Evolutionary conservation across 345 rosid species (phyloP).

Genomic region (Bruguiera gymnorhiza): DNA sequence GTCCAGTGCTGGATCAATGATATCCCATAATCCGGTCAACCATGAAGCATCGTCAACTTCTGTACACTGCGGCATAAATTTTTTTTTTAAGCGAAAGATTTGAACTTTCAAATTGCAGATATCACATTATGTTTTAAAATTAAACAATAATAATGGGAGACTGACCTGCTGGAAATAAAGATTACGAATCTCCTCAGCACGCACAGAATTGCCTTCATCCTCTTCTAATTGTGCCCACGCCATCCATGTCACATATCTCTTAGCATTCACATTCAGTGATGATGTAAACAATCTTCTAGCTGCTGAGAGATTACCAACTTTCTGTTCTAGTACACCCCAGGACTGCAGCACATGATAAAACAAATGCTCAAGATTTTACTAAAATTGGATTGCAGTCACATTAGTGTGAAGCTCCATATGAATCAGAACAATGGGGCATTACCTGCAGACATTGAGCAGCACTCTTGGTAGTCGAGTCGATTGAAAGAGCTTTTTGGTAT

Average conservation of each 20-base stretch:
- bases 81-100: too few relatives aligned
- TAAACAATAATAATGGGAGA: constrained; percentile 23
- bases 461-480: constrained; percentile 66
- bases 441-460: constrained; percentile 95
- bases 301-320: constrained; percentile 76
- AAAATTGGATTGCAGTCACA: not conserved
- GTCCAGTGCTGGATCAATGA: constrained; percentile 84
- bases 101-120: too few relatives aligned
- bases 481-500: constrained; percentile 73
- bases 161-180: constrained; percentile 93
- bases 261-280: constrained; percentile 71
- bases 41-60: constrained; percentile 91
- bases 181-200: constrained; percentile 92
- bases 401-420: not conserved
- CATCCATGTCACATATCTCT: constrained; percentile 92
- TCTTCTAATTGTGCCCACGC: constrained; percentile 95
- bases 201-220: constrained; percentile 78
- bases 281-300: constrained; percentile 87
- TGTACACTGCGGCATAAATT: constrained; percentile 47
- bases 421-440: constrained; percentile 10
- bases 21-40: constrained; percentile 74
- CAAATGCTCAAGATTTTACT: not conserved
- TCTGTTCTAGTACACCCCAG: constrained; percentile 95
- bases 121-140: too few relatives aligned
- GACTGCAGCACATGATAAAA: constrained; percentile 43